Conservation (phyloP, 2,329 filamentous ascomycete genomes). For the Cyclaneusma minus region DNA sequence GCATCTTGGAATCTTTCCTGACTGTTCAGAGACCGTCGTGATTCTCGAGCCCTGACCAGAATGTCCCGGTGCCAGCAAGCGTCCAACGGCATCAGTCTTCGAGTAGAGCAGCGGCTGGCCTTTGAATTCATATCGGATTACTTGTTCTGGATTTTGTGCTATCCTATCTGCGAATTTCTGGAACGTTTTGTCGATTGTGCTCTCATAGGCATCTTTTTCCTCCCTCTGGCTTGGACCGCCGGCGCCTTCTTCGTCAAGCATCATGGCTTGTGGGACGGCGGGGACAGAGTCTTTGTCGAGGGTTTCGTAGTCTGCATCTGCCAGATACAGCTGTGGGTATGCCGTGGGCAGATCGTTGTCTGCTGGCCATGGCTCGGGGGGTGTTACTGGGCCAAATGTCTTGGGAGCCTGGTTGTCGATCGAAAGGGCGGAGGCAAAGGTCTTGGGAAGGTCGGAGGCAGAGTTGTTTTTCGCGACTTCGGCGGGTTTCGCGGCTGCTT, state of each 20-base stretch:
- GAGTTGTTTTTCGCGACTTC: conserved; percentile 8
- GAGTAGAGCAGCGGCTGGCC: conserved; percentile 68
- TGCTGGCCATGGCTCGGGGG: conserved; percentile 62
- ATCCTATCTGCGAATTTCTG: conserved; percentile 68
- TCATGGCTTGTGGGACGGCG: conserved; percentile 31
- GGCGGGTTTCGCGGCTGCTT: conserved; percentile 25
- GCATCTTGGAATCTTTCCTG: conserved; percentile 54
- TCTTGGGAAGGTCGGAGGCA: conserved; percentile 31
- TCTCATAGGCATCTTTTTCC: conserved; percentile 60
- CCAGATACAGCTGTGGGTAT: conserved; percentile 64
- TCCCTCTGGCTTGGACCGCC: conserved; percentile 32
- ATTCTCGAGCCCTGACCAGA: conserved; percentile 9
- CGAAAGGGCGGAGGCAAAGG: conserved; percentile 62
- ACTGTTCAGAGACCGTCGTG: conserved; percentile 12
- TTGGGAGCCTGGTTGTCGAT: conserved; percentile 42
- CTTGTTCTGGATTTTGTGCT: conserved; percentile 68
- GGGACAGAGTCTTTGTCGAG: conserved; percentile 42
- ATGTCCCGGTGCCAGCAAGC: conserved; percentile 28
- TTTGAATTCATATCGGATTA: conserved; percentile 64
- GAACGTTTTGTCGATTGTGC: conserved; percentile 58
- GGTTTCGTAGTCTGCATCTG: conserved; percentile 85
- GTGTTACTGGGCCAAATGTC: conserved; percentile 18
- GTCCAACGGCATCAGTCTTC: conserved; percentile 59
- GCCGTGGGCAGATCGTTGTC: conserved; percentile 46
- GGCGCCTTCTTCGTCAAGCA: conserved; percentile 31